A percentile compares a stretch with the other conserved stretches of the same genome.
Conservation (phyloP, 2,329 filamentous ascomycete species). For the Phyllosticta ampelicida region DNA sequence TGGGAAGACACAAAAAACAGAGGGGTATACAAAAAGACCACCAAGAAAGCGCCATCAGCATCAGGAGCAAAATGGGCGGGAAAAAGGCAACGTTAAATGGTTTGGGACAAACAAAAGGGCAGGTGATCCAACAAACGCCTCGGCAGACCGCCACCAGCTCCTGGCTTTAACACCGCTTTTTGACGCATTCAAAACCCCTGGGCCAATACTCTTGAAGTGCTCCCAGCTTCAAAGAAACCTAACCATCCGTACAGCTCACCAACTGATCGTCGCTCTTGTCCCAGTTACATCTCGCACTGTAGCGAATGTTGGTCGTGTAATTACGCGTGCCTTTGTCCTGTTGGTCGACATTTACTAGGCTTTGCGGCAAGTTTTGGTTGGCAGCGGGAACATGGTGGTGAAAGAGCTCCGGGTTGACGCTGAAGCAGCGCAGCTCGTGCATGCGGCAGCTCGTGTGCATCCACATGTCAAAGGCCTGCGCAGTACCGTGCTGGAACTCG, state of each 20-base stretch:
- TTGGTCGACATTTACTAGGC: slow-evolving; percentile 9
- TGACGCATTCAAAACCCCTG: neutral
- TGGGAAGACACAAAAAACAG: no score
- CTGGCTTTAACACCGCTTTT: no score
- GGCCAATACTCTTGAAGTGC: no score
- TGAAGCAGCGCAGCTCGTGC: slow-evolving; percentile 9
- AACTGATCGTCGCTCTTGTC: neutral
- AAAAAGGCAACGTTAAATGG: no score
- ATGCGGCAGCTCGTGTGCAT: slow-evolving; percentile 11
- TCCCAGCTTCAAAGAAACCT: neutral
- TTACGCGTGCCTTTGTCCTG: neutral
- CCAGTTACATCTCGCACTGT: slow-evolving; percentile 12
- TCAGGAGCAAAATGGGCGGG: no score
- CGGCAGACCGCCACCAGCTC: no score
- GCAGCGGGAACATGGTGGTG: slow-evolving; percentile 12
- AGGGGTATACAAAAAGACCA: no score
- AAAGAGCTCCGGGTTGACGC: slow-evolving; percentile 13
- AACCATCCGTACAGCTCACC: slow-evolving; percentile 1
- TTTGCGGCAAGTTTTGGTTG: neutral
- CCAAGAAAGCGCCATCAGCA: no score
- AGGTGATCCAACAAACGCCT: no score
- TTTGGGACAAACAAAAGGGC: no score
- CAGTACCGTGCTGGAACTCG: slow-evolving; percentile 1
- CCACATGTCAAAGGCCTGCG: slow-evolving; percentile 12
- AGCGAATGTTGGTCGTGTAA: slow-evolving; percentile 12